Base-by-base conservation (phyloP, 2,329 filamentous ascomycete genomes). In the Lachnellula hyalina region DNA sequence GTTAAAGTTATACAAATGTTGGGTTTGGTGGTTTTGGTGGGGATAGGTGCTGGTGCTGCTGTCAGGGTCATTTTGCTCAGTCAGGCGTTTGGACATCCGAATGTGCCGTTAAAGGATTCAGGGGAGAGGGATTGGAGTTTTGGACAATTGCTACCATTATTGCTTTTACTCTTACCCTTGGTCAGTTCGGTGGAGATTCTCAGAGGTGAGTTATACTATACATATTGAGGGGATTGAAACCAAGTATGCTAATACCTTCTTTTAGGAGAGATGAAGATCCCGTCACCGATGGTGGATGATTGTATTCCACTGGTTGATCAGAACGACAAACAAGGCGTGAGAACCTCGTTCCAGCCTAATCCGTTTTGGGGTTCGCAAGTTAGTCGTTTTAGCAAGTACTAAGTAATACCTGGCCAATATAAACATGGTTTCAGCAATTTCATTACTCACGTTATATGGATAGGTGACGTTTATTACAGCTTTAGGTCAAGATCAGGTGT, bases 41-140 rank as follows among this genome's bases (percentile, higher is more conserved):
- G 72, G 11, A 80, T 83, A 60, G 82, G 82, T 9, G 70, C 84
- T 19, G 83, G 81, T 11, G 82, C 82, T 0, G 78, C 80, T 0
- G 71, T 79, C 5, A 75, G 84, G 17, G 77, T 86, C 2, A 73
- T 83, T 17, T 63, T 82, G 28, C 71, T 83, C 5, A 81, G 79
- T 0, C 81, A 85, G 64, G 84, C 84, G 2, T 85, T 87, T 65
- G 79, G 80, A 1, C 67, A 36, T 1, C 79, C 81, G 0, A 73
- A 76, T 0, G 73, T 85, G 2, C 60, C 66, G 21, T 71, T 86
- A 2, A 66, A 67, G 5, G 83, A 84, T 53, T 54, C 69, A 0
- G 77, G 74, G 21, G 83, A 86, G 70, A 78, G 73, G 56, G 70
- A 72, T 11, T 86, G 82, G 82, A 81, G 77, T 59, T 87, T 85